These are phyloP conservation scores for Pyrus communis DNA, from an alignment of 306 rosid genomes.

Conservation along the genomic window DNA sequence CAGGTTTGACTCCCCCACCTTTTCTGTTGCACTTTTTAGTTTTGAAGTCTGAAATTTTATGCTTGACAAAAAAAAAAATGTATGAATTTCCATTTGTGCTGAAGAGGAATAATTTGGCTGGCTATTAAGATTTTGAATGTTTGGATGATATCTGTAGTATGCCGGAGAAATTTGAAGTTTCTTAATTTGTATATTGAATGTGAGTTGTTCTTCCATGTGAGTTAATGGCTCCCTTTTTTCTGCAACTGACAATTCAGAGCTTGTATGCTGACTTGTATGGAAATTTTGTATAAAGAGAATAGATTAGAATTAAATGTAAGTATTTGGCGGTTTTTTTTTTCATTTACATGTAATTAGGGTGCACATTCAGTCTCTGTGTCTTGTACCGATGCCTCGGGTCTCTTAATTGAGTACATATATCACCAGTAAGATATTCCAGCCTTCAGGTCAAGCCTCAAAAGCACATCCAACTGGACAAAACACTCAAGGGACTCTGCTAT, in stretches of 20 bases:
- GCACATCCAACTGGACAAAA: conserved; percentile 34
- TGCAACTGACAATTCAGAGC: neutral
- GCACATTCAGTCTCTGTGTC: neutral
- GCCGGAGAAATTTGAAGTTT: neutral
- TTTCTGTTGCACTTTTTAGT: neutral
- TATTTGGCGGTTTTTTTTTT: neutral
- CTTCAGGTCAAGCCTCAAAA: conserved; percentile 57
- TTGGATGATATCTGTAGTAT: too few species aligned
- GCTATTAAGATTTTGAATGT: neutral
- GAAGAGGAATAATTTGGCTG: neutral
- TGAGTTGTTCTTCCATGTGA: neutral
- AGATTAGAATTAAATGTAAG: neutral
- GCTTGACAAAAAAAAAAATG: neutral
- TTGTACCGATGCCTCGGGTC: conserved; percentile 19
- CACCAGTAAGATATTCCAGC: conserved; percentile 51
- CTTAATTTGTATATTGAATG: neutral
- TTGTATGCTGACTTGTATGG: neutral
- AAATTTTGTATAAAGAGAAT: neutral
- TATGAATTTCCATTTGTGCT: neutral
- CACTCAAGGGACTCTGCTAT: conserved; percentile 41
- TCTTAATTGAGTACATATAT: conserved; percentile 22
- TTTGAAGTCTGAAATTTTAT: neutral
- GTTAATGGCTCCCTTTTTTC: neutral
- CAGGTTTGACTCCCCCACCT: conserved; percentile 40
- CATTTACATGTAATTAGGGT: neutral